Conservation (phyloP, 2,329 filamentous ascomycete genomes). For the Trichophyton simii region DNA sequence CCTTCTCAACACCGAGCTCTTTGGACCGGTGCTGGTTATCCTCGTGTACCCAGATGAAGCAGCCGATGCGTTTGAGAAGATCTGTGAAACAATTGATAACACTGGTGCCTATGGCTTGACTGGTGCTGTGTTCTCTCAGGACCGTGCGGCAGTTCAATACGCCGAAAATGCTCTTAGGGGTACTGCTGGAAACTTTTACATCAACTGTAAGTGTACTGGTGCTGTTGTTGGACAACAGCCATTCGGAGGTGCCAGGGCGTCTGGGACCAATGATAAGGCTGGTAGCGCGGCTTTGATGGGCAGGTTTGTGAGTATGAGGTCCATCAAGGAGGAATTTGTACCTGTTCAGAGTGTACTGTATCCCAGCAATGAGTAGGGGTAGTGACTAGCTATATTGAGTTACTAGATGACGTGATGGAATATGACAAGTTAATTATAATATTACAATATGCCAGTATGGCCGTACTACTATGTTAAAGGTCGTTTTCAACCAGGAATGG, state of each 20-base stretch:
- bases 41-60: constrained; percentile 64
- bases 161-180: constrained; percentile 28
- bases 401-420: too few relatives aligned
- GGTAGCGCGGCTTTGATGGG: constrained; percentile 52
- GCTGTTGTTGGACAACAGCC: constrained; percentile 62
- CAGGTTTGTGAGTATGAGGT: constrained; percentile 54
- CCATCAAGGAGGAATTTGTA: constrained; percentile 64
- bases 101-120: constrained; percentile 33
- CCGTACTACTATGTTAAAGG: too few relatives aligned
- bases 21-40: constrained; percentile 62
- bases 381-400: too few relatives aligned
- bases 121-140: constrained; percentile 32
- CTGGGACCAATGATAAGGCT: constrained; percentile 62
- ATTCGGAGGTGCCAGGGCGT: constrained; percentile 55
- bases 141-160: constrained; percentile 24
- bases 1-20: constrained; percentile 66
- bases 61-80: constrained; percentile 47
- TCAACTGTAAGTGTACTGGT: constrained; percentile 46
- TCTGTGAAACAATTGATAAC: constrained; percentile 40
- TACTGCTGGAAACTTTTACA: constrained; percentile 32
- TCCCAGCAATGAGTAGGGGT: constrained; percentile 51
- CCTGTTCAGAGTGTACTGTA: constrained; percentile 52
- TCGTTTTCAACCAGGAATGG: background rate
- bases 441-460: too few relatives aligned
- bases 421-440: too few relatives aligned